Conservation (phyloP, 192 early-diverging fungal genomes). For the Coemansia sp. region DNA sequence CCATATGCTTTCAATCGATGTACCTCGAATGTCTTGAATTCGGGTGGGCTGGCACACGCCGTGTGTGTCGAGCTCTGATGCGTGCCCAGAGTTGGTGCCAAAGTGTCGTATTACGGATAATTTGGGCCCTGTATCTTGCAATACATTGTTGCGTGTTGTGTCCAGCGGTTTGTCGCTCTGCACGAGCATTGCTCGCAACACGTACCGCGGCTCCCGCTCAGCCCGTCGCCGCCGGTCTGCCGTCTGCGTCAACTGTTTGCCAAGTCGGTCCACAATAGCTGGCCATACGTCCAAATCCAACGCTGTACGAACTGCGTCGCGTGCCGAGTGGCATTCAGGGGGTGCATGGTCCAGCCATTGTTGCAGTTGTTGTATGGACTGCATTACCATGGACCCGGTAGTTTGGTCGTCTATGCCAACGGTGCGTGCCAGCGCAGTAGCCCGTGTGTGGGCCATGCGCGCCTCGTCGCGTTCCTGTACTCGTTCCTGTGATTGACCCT, state of each 20-base stretch:
- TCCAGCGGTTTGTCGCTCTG: not conserved
- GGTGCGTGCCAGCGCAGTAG: not conserved
- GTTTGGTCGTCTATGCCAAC: not conserved
- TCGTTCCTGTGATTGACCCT: not conserved
- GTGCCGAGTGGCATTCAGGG: not conserved
- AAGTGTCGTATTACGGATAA: constrained; percentile 33
- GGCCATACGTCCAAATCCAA: constrained; percentile 6
- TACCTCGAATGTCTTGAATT: constrained; percentile 23
- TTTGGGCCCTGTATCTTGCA: not conserved
- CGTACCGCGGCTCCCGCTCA: constrained; percentile 18
- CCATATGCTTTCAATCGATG: constrained; percentile 45
- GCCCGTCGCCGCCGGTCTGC: not conserved
- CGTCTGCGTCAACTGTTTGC: not conserved
- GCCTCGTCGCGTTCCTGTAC: not conserved
- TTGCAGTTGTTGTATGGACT: constrained; percentile 3
- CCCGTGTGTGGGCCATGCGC: not conserved
- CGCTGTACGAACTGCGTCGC: not conserved
- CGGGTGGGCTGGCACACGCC: constrained; percentile 30
- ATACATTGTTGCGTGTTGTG: not conserved
- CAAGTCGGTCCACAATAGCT: constrained; percentile 4
- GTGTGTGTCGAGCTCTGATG: constrained; percentile 19
- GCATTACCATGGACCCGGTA: not conserved
- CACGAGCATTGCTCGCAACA: constrained; percentile 34
- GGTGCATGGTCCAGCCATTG: constrained; percentile 5
- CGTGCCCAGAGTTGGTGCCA: constrained; percentile 29